A percentile compares a stretch with the other conserved stretches of the same genome.
Conservation (phyloP, 2,329 filamentous ascomycete genomes). For the Kalmusia sp. region DNA sequence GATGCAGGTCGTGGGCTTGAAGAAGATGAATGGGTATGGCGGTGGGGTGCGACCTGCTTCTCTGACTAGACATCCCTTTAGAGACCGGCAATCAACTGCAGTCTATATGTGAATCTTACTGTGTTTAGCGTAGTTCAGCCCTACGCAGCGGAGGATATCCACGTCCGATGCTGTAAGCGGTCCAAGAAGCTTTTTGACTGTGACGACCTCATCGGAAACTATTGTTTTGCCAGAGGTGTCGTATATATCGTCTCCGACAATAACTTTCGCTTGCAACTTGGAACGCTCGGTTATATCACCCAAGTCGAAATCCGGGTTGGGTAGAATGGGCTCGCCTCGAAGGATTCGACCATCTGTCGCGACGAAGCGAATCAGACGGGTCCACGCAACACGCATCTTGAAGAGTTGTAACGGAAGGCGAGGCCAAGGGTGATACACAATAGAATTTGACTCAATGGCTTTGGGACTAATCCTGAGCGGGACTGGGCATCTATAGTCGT, state of each 20-base stretch:
- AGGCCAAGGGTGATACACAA: too few relatives aligned
- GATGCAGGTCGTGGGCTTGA: constrained; percentile 42
- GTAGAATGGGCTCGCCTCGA: constrained; percentile 48
- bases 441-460: too few relatives aligned
- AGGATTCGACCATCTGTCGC: constrained; percentile 55
- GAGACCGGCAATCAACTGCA: background rate
- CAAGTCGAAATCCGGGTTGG: constrained; percentile 9
- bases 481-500: too few relatives aligned
- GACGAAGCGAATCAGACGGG: constrained; percentile 58
- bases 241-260: constrained; percentile 30
- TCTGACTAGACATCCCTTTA: constrained; percentile 41
- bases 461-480: too few relatives aligned
- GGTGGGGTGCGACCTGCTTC: constrained; percentile 56
- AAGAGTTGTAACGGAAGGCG: background rate
- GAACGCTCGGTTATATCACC: constrained; percentile 51
- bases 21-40: constrained; percentile 55
- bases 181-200: constrained; percentile 55
- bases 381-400: constrained; percentile 42
- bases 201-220: constrained; percentile 28
- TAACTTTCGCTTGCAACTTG: constrained; percentile 55
- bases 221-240: constrained; percentile 49
- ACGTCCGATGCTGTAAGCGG: constrained; percentile 58
- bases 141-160: constrained; percentile 61
- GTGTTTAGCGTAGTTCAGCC: constrained; percentile 63
- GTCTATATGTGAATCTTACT: constrained; percentile 33